A percentile compares a stretch with the other conserved stretches of the same genome.
Evolutionary conservation across 225 moss, liverwort and hornwort species (phyloP).

Genomic region (Sphagnum contortum): DNA sequence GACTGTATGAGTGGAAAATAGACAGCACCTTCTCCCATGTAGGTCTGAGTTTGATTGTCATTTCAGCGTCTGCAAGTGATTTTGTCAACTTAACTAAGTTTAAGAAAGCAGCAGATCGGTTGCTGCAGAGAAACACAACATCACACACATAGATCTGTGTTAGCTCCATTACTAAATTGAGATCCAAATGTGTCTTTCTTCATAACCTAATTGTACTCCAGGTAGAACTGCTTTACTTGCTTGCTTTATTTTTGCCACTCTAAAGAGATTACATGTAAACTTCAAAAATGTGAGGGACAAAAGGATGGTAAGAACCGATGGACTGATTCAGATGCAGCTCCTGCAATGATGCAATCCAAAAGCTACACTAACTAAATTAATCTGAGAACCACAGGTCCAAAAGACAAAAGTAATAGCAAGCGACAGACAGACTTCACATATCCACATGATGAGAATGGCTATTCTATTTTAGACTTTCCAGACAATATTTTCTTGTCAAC

Average conservation of each 20-base stretch:
- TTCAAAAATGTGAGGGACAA: not conserved
- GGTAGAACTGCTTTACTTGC: no score
- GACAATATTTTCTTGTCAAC: no score
- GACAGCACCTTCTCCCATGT: constrained; percentile 90
- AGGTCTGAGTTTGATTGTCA: constrained; percentile 86
- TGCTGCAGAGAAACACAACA: constrained; percentile 39
- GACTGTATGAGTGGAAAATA: not conserved
- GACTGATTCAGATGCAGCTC: no score
- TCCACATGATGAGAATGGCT: no score
- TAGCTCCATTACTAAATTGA: not conserved
- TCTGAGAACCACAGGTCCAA: no score
- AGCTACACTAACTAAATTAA: no score
- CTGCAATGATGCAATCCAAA: no score
- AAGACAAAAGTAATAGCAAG: no score
- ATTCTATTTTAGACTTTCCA: no score
- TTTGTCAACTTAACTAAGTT: constrained; percentile 87
- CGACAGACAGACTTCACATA: no score
- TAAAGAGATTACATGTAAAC: not conserved
- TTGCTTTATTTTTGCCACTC: not conserved
- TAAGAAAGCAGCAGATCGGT: constrained; percentile 92
- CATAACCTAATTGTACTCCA: no score
- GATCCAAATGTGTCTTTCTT: not conserved
- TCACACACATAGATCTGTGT: not conserved
- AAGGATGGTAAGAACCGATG: not conserved
- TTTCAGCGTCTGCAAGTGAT: constrained; percentile 93